Base-by-base conservation (phyloP, 2,329 filamentous ascomycete genomes). In the Diplodia seriata region DNA sequence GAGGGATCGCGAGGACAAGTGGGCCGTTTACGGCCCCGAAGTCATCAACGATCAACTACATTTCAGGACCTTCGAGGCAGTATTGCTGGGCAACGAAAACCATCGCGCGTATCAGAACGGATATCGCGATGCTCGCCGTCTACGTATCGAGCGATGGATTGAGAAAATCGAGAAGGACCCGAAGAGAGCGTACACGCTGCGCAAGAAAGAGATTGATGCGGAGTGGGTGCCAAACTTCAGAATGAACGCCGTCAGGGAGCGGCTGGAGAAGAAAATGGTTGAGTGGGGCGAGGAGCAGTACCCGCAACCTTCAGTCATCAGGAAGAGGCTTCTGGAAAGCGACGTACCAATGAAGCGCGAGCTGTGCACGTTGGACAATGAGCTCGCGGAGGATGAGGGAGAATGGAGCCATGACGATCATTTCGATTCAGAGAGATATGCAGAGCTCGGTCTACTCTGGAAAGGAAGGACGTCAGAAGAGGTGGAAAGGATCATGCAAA, bases 221-320 rank as follows among this genome's bases (percentile, higher is more conserved):
- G 56, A 59, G 56, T 59, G 56, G 56, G 36, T 59, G 20, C 56
- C 56, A 12, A 59, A 59, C 15, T 59, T 59, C 14, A 38, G 56
- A 38, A 59, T 59, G 56, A 59, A 59, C 26, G 56, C 56, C 7
- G 56, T 59, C 2, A 43, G 56, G 23, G 56, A 59, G 23, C 40
- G 38, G 3, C 5, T 59, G 14, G 56, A 59, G 38, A 59, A 31
- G 23, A 59, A 47, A 18, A 43, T 59, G 56, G 56, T 47, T 12
- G 56, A 59, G 56, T 59, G 36, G 20, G 56, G 56, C 12, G 56
- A 59, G 33, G 56, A 59, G 23, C 26, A 6, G 36, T 23, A 47
- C 5, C 56, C 56, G 3, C 36, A 29, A 15, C 36, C 56, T 11
- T 31, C 38, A 26, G 33, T 23, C 12, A 43, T 59, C 23, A 59